Evolutionary conservation across 2,329 filamentous ascomycete species (phyloP), one percentile per base, ranked within the genome.

Genomic region (Ophiocordyceps camponoti-floridani): DNA sequence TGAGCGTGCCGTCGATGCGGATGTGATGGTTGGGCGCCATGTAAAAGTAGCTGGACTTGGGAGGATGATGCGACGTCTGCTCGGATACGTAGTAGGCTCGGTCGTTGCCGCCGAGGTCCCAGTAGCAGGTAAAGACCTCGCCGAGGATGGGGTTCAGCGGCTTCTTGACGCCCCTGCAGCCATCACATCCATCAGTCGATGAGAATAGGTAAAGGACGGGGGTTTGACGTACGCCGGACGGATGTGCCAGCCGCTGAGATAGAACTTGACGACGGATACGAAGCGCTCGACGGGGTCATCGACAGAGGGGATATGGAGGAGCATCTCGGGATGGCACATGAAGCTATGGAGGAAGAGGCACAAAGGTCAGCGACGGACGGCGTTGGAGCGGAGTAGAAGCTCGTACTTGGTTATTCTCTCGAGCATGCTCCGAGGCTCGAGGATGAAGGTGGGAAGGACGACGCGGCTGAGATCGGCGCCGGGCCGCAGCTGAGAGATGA

Each of bases 11-110:
- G 56, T 98, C 91, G 54, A 98, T 94, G 46, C 91, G 79, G 53
- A 98, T 94, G 57, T 93, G 69, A 58, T 96, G 86, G 45, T 94
- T 79, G 2, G 91, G 91, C 0, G 85, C 88, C 80, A 94, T 88
- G 67, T 94, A 98, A 62, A 98, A 98, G 68, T 98, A 98, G 64
- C 87, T 94, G 42, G 89, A 96, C 67, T 98, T 98, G 27, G 91
- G 91, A 30, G 91, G 91, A 58, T 98, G 91, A 61, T 98, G 91
- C 27, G 88, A 96, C 1, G 91, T 98, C 63, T 98, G 91, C 64
- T 98, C 91, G 42, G 89, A 79, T 53, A 98, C 86, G 66, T 98
- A 98, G 67, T 94, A 98, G 49, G 84, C 89, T 52, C 77, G 79
- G 30, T 85, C 94, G 16, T 79, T 70, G 62, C 93, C 83, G 13